phyloP scores from a whole-genome alignment of 805 yeast species.

The Hemisphaericaspora nanyangensis region DNA sequence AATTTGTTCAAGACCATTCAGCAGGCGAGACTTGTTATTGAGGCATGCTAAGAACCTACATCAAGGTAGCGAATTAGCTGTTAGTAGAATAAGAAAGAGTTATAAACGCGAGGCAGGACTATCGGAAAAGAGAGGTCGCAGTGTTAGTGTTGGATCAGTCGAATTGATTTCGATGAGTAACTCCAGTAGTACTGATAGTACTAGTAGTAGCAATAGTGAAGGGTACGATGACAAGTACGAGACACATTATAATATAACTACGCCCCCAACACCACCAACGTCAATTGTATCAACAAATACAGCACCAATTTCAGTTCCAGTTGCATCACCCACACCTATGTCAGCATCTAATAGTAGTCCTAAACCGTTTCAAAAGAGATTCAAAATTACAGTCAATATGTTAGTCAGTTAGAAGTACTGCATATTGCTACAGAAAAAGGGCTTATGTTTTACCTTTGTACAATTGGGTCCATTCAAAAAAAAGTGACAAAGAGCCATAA shows the following conservation, averaged over 20 bases:
- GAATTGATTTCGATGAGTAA: not conserved
- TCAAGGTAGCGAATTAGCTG: conserved; percentile 40
- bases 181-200: too few relatives aligned
- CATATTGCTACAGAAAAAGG: too few relatives aligned
- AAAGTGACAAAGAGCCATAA: too few relatives aligned
- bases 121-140: conserved; percentile 5
- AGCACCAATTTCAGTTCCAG: not conserved
- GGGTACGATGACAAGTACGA: not conserved
- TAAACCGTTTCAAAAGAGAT: conserved; percentile 15
- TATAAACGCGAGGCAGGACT: conserved; percentile 21
- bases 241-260: not conserved
- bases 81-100: conserved; percentile 40
- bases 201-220: not conserved
- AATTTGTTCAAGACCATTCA: conserved; percentile 40
- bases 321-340: conserved; percentile 1
- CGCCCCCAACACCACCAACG: not conserved
- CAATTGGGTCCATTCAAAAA: too few relatives aligned
- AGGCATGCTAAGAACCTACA: conserved; percentile 45
- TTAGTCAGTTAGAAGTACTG: conserved; percentile 30
- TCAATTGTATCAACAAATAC: conserved; percentile 1
- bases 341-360: not conserved
- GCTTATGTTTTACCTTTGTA: too few relatives aligned
- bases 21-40: conserved; percentile 39
- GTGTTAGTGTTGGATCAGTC: not conserved
- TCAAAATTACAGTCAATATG: conserved; percentile 42